These are phyloP conservation scores for Quercus engelmannii DNA, from an alignment of 306 rosid species.

Conservation along the genomic window DNA sequence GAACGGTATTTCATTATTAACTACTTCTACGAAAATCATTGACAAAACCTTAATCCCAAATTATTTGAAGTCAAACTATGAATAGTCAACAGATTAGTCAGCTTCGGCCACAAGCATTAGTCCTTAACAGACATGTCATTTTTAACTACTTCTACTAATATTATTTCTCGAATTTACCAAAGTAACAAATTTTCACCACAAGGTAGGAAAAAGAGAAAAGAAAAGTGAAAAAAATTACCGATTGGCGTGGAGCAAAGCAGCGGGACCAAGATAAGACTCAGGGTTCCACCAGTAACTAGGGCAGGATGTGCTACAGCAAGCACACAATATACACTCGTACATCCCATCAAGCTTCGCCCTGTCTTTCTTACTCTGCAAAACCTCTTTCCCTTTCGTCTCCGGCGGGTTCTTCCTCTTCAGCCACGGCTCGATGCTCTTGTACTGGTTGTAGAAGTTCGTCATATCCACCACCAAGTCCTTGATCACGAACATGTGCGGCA, in stretches of 20 bases:
- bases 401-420: conserved; percentile 84
- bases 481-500: conserved; percentile 93
- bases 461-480: conserved; percentile 94
- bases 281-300: conserved; percentile 99
- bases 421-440: conserved; percentile 99
- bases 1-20: no score
- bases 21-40: no score
- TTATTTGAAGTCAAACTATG: no score
- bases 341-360: conserved; percentile 91
- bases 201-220: neutral
- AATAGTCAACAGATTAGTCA: no score
- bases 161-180: no score
- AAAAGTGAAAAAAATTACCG: conserved; percentile 40
- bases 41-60: no score
- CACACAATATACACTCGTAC: conserved; percentile 96
- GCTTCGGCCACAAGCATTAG: no score
- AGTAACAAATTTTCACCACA: neutral
- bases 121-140: fast-evolving
- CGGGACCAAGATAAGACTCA: conserved; percentile 92
- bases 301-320: conserved; percentile 98
- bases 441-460: conserved; percentile 95
- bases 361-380: conserved; percentile 79
- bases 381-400: conserved; percentile 59
- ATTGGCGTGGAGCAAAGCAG: conserved; percentile 94
- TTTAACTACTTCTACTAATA: neutral